Evolutionary conservation across 768 basidiomycete species (phyloP).

Genomic region (Tricholomella constricta): DNA sequence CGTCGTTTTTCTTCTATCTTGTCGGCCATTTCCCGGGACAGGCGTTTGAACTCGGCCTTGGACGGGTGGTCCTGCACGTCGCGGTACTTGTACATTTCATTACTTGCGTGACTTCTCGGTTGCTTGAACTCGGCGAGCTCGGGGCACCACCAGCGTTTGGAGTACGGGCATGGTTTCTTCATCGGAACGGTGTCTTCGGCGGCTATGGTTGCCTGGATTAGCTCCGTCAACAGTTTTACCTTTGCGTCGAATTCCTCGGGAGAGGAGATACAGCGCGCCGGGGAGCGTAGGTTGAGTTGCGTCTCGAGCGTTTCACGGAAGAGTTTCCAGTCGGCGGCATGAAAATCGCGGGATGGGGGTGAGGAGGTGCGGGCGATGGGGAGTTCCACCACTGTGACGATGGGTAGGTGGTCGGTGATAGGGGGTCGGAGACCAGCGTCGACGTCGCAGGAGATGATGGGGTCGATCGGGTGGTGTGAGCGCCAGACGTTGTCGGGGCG

Average conservation of each 20-base stretch:
- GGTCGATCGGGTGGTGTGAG: too few relatives aligned
- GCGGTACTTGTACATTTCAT: neutral
- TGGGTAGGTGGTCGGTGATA: too few relatives aligned
- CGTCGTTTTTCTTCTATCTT: neutral
- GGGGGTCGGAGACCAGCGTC: too few relatives aligned
- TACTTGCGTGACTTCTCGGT: neutral
- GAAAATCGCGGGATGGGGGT: too few relatives aligned
- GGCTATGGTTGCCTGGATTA: conserved; percentile 9
- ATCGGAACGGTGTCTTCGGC: neutral
- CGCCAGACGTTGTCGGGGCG: too few relatives aligned
- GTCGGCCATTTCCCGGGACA: neutral
- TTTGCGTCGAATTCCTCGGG: too few relatives aligned
- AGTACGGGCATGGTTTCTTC: conserved; percentile 13
- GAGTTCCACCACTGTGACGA: conserved; percentile 24
- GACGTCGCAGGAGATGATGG: too few relatives aligned
- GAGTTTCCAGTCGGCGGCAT: too few relatives aligned
- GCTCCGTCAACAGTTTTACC: neutral
- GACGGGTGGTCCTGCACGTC: neutral
- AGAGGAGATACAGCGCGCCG: neutral
- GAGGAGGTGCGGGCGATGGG: neutral
- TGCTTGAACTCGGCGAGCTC: conserved; percentile 11
- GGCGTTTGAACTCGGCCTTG: neutral
- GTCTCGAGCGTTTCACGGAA: conserved; percentile 16
- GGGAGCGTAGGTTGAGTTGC: neutral
- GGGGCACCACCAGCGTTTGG: conserved; percentile 22